Percentiles rank a stretch among this genome's conserved stretches.
These are phyloP conservation scores for Herpetospermum pedunculosum DNA, from an alignment of 306 rosid genomes.

Conservation along the genomic window DNA sequence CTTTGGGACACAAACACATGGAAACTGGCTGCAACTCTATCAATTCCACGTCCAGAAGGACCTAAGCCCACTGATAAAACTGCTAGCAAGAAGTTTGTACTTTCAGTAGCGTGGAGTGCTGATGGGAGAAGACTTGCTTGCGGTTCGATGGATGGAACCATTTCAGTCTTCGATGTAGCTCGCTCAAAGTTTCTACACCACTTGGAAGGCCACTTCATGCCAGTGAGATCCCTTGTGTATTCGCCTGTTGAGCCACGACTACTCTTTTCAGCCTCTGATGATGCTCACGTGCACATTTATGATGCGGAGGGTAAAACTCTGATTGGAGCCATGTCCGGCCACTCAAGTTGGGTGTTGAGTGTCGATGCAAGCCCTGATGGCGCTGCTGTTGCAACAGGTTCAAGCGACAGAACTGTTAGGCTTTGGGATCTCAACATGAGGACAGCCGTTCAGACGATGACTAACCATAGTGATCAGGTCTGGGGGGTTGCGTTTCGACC, in stretches of 20 bases:
- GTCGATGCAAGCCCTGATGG: conserved; percentile 94
- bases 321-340: conserved; percentile 85
- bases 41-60: conserved; percentile 87
- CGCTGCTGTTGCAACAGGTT: conserved; percentile 78
- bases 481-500: conserved; percentile 97
- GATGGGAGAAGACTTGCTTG: conserved; percentile 83
- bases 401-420: conserved; percentile 88
- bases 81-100: conserved; percentile 85
- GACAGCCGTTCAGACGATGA: conserved; percentile 91
- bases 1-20: conserved; percentile 92
- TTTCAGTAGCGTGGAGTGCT: conserved; percentile 89
- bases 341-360: conserved; percentile 77
- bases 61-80: conserved; percentile 75
- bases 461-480: conserved; percentile 88
- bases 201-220: conserved; percentile 94
- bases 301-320: conserved; percentile 82
- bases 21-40: conserved; percentile 56
- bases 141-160: conserved; percentile 96
- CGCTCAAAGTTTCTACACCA: conserved; percentile 83
- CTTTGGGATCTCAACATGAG: conserved; percentile 89
- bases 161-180: conserved; percentile 67
- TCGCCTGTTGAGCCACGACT: conserved; percentile 76
- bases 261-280: conserved; percentile 84
- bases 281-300: conserved; percentile 81
- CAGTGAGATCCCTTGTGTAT: conserved; percentile 80